phyloP scores from a whole-genome alignment of 306 rosid genomes.

The Chamaecrista fasciculata region DNA sequence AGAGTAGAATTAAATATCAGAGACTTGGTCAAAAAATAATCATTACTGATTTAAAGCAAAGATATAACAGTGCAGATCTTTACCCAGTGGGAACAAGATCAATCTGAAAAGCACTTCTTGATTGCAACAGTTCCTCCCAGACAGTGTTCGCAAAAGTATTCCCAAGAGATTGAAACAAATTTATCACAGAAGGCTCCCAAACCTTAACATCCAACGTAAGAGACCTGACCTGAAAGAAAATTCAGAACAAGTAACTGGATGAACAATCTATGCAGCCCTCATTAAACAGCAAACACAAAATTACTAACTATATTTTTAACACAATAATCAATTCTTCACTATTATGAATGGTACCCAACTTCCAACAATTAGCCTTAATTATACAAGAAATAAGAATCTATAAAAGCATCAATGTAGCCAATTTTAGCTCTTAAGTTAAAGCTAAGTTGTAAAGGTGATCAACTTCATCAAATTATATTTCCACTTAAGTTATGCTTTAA shows the following conservation, averaged over 20 bases:
- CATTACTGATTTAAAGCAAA: constrained; percentile 2
- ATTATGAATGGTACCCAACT: not conserved
- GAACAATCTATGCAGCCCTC: constrained; percentile 28
- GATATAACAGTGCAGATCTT: constrained; percentile 38
- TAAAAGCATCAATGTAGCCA: not conserved
- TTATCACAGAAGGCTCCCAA: constrained; percentile 97
- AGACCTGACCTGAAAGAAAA: constrained; percentile 79
- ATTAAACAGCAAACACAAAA: not conserved
- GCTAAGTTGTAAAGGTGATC: not conserved
- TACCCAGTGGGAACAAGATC: constrained; percentile 91
- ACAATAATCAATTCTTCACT: not conserved
- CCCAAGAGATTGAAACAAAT: constrained; percentile 95
- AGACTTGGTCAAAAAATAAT: constrained; percentile 26
- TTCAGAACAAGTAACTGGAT: constrained; percentile 24
- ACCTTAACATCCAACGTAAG: constrained; percentile 96
- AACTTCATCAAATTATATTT: not conserved
- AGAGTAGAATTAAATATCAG: constrained; percentile 40
- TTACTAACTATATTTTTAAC: not conserved
- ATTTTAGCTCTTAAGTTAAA: not conserved
- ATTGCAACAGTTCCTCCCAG: constrained; percentile 97
- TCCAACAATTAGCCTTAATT: not conserved
- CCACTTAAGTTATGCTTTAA: not conserved
- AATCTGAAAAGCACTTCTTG: constrained; percentile 85
- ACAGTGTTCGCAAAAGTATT: constrained; percentile 95
- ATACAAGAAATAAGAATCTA: not conserved